These are phyloP conservation scores for Sicyos baderoa DNA, from an alignment of 306 rosid species.

Conservation along the genomic window DNA sequence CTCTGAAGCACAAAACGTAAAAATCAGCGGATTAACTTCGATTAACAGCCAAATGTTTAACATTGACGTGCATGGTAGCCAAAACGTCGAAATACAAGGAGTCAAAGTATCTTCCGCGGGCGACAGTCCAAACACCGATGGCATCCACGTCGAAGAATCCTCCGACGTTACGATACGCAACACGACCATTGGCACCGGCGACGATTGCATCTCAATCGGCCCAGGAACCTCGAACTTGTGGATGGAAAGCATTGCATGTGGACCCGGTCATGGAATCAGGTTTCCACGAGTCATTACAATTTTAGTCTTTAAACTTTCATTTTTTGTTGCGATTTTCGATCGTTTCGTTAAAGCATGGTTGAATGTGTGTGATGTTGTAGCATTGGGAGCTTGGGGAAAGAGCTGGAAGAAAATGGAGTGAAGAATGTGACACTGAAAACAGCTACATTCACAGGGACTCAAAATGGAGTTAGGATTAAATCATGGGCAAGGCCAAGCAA, in stretches of 20 bases:
- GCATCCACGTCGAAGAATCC: neutral
- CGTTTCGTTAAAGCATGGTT: too few species aligned
- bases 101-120: neutral
- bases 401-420: neutral
- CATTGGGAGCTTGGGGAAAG: neutral
- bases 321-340: too few species aligned
- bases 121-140: neutral
- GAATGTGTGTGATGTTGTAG: neutral
- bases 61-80: neutral
- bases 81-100: neutral
- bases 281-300: neutral
- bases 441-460: neutral
- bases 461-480: too few species aligned
- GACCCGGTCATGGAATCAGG: conserved; percentile 11
- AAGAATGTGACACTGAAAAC: neutral
- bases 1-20: neutral
- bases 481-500: too few species aligned
- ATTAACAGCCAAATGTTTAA: neutral
- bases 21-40: neutral
- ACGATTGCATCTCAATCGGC: conserved; percentile 9
- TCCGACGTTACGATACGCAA: neutral
- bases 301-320: too few species aligned
- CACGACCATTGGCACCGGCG: neutral
- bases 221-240: neutral
- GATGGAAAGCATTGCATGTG: neutral